phyloP scores from a whole-genome alignment of 108 stramenopile genomes.

The Skeletonema potamos region DNA sequence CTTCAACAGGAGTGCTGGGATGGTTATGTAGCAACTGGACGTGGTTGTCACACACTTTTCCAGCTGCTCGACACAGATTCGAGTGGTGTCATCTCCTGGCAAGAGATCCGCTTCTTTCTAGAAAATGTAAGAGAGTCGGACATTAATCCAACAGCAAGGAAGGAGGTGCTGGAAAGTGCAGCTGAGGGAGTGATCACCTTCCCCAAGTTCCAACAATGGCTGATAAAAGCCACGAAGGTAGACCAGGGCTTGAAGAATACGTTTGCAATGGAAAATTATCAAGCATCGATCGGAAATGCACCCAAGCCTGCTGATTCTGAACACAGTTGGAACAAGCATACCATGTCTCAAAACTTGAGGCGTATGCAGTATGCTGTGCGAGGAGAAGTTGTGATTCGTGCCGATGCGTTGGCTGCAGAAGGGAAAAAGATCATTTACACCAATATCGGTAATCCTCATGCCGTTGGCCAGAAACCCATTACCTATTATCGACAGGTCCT shows the following conservation, averaged over 20 bases:
- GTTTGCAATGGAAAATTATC: slow-evolving; percentile 40
- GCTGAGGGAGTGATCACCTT: slow-evolving; percentile 29
- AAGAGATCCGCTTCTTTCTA: slow-evolving; percentile 56
- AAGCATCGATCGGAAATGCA: slow-evolving; percentile 49
- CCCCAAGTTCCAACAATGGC: slow-evolving; percentile 58
- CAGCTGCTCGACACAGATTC: slow-evolving; percentile 61
- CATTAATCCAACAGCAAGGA: slow-evolving; percentile 30
- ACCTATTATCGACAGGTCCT: slow-evolving; percentile 86
- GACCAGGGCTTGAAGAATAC: slow-evolving; percentile 53
- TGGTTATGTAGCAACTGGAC: slow-evolving; percentile 58
- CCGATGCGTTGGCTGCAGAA: slow-evolving; percentile 69
- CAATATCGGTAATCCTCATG: slow-evolving; percentile 96
- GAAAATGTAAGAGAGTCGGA: slow-evolving; percentile 36
- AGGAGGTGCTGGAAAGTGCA: slow-evolving; percentile 37
- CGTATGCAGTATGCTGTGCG: slow-evolving; percentile 83
- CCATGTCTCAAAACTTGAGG: slow-evolving; percentile 70
- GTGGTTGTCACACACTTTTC: slow-evolving; percentile 63
- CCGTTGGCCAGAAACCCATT: slow-evolving; percentile 88
- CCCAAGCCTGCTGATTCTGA: slow-evolving; percentile 21
- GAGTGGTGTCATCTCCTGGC: slow-evolving; percentile 37
- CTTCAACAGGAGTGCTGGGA: slow-evolving; percentile 67
- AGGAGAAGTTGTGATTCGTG: slow-evolving; percentile 75
- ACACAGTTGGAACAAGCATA: slow-evolving; percentile 69
- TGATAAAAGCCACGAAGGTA: slow-evolving; percentile 65
- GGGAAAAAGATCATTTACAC: slow-evolving; percentile 70